Evolutionary conservation across 2,329 filamentous ascomycete genomes (phyloP), one percentile per base, ranked within the genome.

Genomic region (Diaporthe sp.): DNA sequence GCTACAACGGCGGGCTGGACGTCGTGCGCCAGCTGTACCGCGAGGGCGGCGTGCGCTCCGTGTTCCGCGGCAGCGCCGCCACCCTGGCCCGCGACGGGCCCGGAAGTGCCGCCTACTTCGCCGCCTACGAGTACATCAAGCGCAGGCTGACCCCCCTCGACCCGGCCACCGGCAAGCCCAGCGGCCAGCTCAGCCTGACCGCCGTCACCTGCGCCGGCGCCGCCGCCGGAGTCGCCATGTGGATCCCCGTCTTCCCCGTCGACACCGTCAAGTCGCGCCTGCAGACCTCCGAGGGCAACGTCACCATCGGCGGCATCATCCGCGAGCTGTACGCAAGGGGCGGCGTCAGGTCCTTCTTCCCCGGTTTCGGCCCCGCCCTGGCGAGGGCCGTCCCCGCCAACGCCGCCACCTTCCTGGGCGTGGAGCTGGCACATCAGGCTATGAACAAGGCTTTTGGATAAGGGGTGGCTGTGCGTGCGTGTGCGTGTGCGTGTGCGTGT

Each of bases 241-340:
- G 97, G 97, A 97, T 98, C 78, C 96, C 97, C 71, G 96, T 99
- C 55, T 99, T 99, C 90, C 97, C 97, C 30, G 90, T 99, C 77
- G 97, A 99, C 81, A 99, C 97, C 0, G 92, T 99, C 86, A 99
- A 99, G 91, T 96, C 93, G 77, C 89, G 96, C 50, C 86, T 99
- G 82, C 97, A 99, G 88, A 97, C 94, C 56, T 95, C 95, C 55
- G 94, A 97, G 81, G 95, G 95, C 65, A 63, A 55, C 78, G 92
- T 95, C 66, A 94, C 93, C 0, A 91, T 99, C 69, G 90, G 92
- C 22, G 92, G 94, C 10, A 94, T 97, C 42, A 90, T 99, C 69
- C 89, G 90, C 77, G 91, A 95, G 71, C 87, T 99, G n/a, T 98
- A 98, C 81, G 92, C 87, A 47, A 92, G 87, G 80, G 96, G 96